phyloP scores from a whole-genome alignment of 2,329 filamentous ascomycete genomes.

The Mycogone perniciosa region DNA sequence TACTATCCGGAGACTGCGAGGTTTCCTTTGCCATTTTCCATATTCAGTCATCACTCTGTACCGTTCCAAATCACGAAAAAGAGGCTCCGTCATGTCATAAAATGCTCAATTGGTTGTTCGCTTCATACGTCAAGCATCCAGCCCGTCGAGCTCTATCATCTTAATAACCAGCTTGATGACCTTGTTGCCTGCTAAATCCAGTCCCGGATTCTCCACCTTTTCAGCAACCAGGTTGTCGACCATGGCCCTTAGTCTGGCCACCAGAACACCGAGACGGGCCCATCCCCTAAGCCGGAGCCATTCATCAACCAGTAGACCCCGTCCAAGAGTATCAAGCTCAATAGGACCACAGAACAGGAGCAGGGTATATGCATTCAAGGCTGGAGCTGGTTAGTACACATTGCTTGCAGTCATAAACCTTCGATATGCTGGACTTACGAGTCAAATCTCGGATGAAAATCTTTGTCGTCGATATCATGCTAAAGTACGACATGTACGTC shows the following conservation, averaged over 20 bases:
- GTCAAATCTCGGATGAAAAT: constrained; percentile 88
- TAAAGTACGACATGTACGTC: constrained; percentile 82
- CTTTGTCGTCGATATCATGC: constrained; percentile 85
- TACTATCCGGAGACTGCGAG: too few relatives aligned
- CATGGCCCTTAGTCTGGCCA: constrained; percentile 76
- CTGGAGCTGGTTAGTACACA: constrained; percentile 30
- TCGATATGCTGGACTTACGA: constrained; percentile 48
- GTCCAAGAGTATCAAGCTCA: constrained; percentile 76
- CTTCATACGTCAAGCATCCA: constrained; percentile 52
- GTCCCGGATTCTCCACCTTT: constrained; percentile 69
- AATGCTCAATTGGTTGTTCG: neutral
- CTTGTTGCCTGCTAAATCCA: constrained; percentile 52
- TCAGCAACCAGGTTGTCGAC: constrained; percentile 76
- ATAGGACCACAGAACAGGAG: constrained; percentile 84
- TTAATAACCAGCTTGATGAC: constrained; percentile 72
- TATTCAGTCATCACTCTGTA: too few relatives aligned
- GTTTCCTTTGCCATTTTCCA: too few relatives aligned
- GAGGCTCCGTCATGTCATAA: neutral
- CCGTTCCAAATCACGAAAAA: neutral
- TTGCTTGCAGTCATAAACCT: constrained; percentile 12
- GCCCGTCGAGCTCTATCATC: constrained; percentile 82
- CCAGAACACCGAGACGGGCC: constrained; percentile 88
- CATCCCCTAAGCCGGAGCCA: constrained; percentile 84
- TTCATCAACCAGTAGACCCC: constrained; percentile 83
- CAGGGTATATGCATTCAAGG: constrained; percentile 83